Evolutionary conservation across 495 filamentous ascomycete genomes (phyloP).

Genomic region (Podospora pseudopauciseta): DNA sequence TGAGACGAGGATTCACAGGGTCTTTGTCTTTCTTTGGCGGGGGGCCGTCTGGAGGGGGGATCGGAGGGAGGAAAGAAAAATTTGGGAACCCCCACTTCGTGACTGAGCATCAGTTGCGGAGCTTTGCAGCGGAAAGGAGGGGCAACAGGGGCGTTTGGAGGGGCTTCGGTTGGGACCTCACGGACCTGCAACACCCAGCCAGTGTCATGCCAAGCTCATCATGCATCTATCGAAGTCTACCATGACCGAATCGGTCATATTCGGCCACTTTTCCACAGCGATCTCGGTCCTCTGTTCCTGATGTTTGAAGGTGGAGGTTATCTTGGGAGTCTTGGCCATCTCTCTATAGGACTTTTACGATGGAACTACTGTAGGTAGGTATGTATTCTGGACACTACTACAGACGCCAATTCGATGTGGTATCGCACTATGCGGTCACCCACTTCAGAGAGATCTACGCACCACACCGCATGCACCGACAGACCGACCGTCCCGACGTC

Average conservation of each 20-base stretch:
- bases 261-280: constrained; percentile 2
- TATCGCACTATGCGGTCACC: neutral
- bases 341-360: neutral
- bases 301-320: neutral
- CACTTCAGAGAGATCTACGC: no score
- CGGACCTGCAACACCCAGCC: neutral
- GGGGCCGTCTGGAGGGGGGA: constrained; percentile 8
- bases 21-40: neutral
- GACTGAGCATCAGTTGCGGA: constrained; percentile 15
- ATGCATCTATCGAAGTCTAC: constrained; percentile 13
- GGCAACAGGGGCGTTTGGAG: neutral
- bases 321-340: neutral
- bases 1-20: constrained; percentile 12
- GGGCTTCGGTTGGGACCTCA: neutral
- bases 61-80: constrained; percentile 20
- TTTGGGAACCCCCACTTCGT: constrained; percentile 23
- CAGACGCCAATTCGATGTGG: neutral
- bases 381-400: neutral
- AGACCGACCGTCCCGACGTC: neutral
- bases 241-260: neutral
- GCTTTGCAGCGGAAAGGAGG: constrained; percentile 5
- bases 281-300: constrained; percentile 10
- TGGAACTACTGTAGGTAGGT: neutral
- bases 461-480: neutral
- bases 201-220: constrained; percentile 15